Conservation (phyloP, 805 yeast genomes). For the Cyberlindnera xishuangbannaensis region DNA sequence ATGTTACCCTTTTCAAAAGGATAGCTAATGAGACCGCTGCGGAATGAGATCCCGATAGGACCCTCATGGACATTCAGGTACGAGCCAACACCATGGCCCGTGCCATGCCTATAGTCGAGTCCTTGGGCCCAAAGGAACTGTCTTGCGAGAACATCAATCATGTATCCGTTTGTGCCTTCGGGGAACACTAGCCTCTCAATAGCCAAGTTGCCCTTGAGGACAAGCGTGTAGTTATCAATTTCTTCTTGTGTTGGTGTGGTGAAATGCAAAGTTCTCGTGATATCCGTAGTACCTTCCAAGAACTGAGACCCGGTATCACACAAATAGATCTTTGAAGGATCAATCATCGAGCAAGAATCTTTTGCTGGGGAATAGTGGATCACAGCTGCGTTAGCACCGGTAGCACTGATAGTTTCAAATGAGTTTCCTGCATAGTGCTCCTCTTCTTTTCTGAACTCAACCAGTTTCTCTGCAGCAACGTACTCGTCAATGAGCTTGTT, state of each 20-base stretch:
- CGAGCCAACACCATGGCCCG: constrained; percentile 97
- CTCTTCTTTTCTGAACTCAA: constrained; percentile 46
- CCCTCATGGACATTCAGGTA: constrained; percentile 92
- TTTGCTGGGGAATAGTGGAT: constrained; percentile 71
- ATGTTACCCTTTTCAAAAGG: constrained; percentile 65
- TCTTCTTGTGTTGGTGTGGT: constrained; percentile 50
- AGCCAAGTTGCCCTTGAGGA: constrained; percentile 86
- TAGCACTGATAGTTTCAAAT: constrained; percentile 69
- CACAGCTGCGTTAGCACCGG: constrained; percentile 71
- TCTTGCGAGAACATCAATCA: constrained; percentile 78
- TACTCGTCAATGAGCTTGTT: constrained; percentile 52
- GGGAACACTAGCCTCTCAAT: constrained; percentile 79
- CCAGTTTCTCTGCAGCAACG: constrained; percentile 57
- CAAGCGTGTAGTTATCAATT: constrained; percentile 68
- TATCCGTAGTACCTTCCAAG: constrained; percentile 93
- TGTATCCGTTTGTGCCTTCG: constrained; percentile 64
- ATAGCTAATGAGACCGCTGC: constrained; percentile 40
- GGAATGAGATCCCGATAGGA: constrained; percentile 74
- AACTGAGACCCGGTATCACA: constrained; percentile 92
- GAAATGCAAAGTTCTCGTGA: constrained; percentile 83
- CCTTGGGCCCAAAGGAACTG: constrained; percentile 80
- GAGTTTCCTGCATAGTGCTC: constrained; percentile 62
- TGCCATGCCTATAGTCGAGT: constrained; percentile 85
- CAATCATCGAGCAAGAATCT: constrained; percentile 52
- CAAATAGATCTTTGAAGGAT: constrained; percentile 63